Conservation (phyloP, 2,329 filamentous ascomycete species). For the Aspergillus sp. region DNA sequence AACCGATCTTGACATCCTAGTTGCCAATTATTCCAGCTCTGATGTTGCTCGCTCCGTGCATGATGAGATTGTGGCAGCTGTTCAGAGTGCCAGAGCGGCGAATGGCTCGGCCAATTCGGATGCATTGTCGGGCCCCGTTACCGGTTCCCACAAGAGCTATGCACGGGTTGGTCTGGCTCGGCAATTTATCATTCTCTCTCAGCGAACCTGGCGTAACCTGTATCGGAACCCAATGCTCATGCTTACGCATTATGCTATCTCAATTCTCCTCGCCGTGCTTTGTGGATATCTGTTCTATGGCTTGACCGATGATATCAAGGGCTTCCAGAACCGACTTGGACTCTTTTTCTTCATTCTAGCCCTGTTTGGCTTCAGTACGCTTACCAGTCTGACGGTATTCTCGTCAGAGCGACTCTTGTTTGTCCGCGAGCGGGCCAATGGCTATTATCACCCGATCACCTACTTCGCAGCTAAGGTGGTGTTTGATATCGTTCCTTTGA, state of each 20-base stretch:
- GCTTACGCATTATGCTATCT: constrained; percentile 97
- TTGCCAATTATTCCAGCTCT: constrained; percentile 70
- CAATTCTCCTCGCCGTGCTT: constrained; percentile 88
- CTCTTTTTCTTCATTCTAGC: constrained; percentile 97
- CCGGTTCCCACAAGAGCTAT: constrained; percentile 71
- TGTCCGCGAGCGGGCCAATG: constrained; percentile 88
- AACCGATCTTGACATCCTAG: constrained; percentile 78
- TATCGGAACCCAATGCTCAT: constrained; percentile 98
- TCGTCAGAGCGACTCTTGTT: constrained; percentile 86
- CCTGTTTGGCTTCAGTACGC: constrained; percentile 91
- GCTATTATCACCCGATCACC: constrained; percentile 89
- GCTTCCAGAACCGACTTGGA: constrained; percentile 95
- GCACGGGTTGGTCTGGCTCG: constrained; percentile 70
- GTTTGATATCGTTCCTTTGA: constrained; percentile 95
- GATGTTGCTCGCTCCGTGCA: constrained; percentile 69
- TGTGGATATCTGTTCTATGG: constrained; percentile 96
- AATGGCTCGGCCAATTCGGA: constrained; percentile 63
- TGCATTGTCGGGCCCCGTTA: constrained; percentile 39
- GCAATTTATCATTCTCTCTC: constrained; percentile 86
- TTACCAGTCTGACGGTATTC: constrained; percentile 92
- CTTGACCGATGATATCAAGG: constrained; percentile 89
- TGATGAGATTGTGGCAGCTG: constrained; percentile 71
- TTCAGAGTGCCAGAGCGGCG: constrained; percentile 59
- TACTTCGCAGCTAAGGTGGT: constrained; percentile 96
- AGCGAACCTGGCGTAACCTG: constrained; percentile 91